Evolutionary conservation across 2,329 filamentous ascomycete species (phyloP).

Genomic region (Colletotrichum lentis): DNA sequence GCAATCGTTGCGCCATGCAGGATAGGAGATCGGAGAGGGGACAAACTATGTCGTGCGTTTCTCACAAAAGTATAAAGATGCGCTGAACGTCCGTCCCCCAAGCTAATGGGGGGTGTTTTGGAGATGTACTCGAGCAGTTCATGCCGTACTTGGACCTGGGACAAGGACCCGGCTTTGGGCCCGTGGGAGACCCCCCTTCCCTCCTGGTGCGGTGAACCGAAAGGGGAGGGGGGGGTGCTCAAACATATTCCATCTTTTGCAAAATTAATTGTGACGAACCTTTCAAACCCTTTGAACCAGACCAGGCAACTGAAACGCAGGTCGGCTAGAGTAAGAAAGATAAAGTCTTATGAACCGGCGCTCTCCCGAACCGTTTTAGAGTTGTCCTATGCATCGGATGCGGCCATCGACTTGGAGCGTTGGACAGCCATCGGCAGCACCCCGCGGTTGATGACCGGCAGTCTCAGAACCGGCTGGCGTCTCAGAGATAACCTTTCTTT

Average conservation of each 20-base stretch:
- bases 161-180: too few species aligned
- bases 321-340: not conserved
- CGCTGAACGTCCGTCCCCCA: not conserved
- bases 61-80: not conserved
- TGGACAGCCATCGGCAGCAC: not conserved
- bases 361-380: not conserved
- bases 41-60: not conserved
- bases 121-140: not conserved
- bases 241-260: not conserved
- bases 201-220: not conserved
- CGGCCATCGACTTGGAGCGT: not conserved
- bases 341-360: not conserved
- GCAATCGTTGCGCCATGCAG: not conserved
- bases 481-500: too few species aligned
- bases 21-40: not conserved
- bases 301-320: not conserved
- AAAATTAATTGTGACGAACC: not conserved
- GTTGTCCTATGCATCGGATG: not conserved
- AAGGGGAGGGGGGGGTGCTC: too few species aligned
- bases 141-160: not conserved
- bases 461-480: not conserved
- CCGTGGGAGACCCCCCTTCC: too few species aligned
- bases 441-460: not conserved
- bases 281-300: not conserved
- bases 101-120: not conserved